A percentile compares a stretch with the other conserved stretches of the same genome.
phyloP scores from a whole-genome alignment of 2,329 filamentous ascomycete genomes.

The Colletotrichum magnum region DNA sequence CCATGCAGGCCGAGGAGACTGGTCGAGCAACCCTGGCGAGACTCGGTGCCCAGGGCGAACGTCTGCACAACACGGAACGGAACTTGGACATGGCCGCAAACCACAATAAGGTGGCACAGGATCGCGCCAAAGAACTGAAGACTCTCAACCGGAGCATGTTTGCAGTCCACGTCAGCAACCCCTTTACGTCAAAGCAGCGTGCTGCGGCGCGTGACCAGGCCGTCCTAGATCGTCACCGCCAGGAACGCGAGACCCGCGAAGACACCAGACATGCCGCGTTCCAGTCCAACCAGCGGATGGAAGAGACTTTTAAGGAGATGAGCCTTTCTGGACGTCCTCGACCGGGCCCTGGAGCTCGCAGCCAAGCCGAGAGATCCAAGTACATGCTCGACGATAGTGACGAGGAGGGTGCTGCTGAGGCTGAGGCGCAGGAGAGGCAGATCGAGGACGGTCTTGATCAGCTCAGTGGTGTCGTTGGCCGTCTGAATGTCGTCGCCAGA shows the following conservation, averaged over 20 bases:
- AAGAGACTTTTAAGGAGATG: conserved; percentile 61
- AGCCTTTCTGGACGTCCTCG: conserved; percentile 45
- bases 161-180: conserved; percentile 82
- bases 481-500: conserved; percentile 80
- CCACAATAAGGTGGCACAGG: conserved; percentile 82
- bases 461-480: conserved; percentile 77
- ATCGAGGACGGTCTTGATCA: conserved; percentile 68
- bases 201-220: conserved; percentile 76
- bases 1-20: conserved; percentile 78
- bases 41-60: conserved; percentile 84
- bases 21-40: conserved; percentile 80
- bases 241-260: conserved; percentile 76
- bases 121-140: conserved; percentile 86
- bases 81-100: conserved; percentile 86
- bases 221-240: conserved; percentile 77
- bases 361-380: conserved; percentile 58
- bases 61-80: conserved; percentile 84
- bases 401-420: conserved; percentile 64
- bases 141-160: conserved; percentile 93
- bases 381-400: conserved; percentile 84
- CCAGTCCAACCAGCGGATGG: conserved; percentile 67
- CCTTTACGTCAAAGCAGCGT: conserved; percentile 80
- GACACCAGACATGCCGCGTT: conserved; percentile 69
- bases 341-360: conserved; percentile 34
- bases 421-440: conserved; percentile 47